These are phyloP conservation scores for Podospora pseudocomata DNA, from an alignment of 495 filamentous ascomycete genomes.

Conservation along the genomic window DNA sequence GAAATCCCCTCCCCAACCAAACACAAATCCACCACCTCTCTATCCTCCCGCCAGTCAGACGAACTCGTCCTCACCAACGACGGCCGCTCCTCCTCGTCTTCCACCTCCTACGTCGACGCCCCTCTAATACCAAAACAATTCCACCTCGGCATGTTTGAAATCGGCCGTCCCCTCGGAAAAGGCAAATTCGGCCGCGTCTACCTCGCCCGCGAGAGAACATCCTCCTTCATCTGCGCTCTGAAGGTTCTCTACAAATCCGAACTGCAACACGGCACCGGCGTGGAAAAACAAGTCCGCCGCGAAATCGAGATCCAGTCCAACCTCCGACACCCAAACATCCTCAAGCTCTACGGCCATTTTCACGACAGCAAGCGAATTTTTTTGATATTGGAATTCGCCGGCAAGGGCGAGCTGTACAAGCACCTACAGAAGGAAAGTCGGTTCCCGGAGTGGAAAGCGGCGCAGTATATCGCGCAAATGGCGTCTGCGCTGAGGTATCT, in stretches of 20 bases:
- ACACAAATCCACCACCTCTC: conserved; percentile 19
- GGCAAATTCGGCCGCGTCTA: conserved; percentile 98
- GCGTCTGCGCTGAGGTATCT: conserved; percentile 85
- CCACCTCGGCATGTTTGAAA: conserved; percentile 98
- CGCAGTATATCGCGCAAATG: conserved; percentile 98
- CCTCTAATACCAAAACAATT: conserved; percentile 65
- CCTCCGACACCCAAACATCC: conserved; percentile 91
- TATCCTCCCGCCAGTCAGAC: conserved; percentile 41
- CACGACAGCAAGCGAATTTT: conserved; percentile 96
- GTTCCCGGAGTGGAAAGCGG: conserved; percentile 95
- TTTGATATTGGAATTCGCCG: conserved; percentile 92
- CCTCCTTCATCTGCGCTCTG: conserved; percentile 90
- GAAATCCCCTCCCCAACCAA: conserved; percentile 21
- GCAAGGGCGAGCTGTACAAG: conserved; percentile 95
- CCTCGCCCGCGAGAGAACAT: conserved; percentile 82
- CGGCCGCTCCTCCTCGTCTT: conserved; percentile 49
- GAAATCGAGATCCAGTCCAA: conserved; percentile 99
- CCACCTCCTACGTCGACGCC: conserved; percentile 47
- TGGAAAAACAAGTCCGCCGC: conserved; percentile 94
- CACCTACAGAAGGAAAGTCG: conserved; percentile 81
- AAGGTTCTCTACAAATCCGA: conserved; percentile 97
- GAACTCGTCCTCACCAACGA: conserved; percentile 40
- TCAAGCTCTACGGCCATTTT: conserved; percentile 92
- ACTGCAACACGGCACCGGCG: conserved; percentile 76
- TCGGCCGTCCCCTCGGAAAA: conserved; percentile 91